Conservation (phyloP, 2,329 filamentous ascomycete genomes). For the Epicoccum nigrum region DNA sequence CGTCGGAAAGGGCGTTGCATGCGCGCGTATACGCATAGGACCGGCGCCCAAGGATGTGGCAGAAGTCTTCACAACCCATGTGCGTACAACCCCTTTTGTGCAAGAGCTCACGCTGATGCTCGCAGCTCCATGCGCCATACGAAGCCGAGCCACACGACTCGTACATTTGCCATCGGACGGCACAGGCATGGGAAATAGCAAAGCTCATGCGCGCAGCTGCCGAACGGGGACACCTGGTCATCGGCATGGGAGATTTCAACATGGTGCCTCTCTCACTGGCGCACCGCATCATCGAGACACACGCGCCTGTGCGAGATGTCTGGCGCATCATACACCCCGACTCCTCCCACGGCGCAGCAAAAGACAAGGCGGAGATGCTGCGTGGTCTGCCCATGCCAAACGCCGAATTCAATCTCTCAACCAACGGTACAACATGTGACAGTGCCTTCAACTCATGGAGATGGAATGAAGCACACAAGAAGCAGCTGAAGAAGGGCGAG, state of each 20-base stretch:
- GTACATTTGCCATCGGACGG: conserved; percentile 87
- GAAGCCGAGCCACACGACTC: conserved; percentile 79
- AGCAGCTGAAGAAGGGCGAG: conserved; percentile 68
- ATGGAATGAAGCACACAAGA: conserved; percentile 76
- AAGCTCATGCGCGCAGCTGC: conserved; percentile 84
- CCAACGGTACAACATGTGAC: conserved; percentile 89
- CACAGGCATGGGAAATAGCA: conserved; percentile 93
- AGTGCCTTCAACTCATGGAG: conserved; percentile 90
- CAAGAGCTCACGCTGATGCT: conserved; percentile 29
- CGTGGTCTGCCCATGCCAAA: conserved; percentile 72
- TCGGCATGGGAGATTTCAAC: conserved; percentile 94
- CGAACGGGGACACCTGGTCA: conserved; percentile 79
- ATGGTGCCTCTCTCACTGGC: conserved; percentile 88
- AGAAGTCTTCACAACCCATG: conserved; percentile 93
- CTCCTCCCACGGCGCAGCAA: conserved; percentile 76
- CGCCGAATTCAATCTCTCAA: conserved; percentile 75
- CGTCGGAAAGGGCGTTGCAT: conserved; percentile 92
- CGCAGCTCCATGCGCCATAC: conserved; percentile 80
- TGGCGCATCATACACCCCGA: conserved; percentile 87
- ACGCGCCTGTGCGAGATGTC: conserved; percentile 77
- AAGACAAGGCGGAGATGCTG: conserved; percentile 69
- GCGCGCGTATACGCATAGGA: conserved; percentile 77
- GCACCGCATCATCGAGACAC: conserved; percentile 79
- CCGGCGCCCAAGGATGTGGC: conserved; percentile 68
- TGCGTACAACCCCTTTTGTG: conserved; percentile 43